A percentile compares a stretch with the other conserved stretches of the same genome.
These are phyloP conservation scores for Aaosphaeria arxii DNA, from an alignment of 2,329 filamentous ascomycete species.

Conservation along the genomic window DNA sequence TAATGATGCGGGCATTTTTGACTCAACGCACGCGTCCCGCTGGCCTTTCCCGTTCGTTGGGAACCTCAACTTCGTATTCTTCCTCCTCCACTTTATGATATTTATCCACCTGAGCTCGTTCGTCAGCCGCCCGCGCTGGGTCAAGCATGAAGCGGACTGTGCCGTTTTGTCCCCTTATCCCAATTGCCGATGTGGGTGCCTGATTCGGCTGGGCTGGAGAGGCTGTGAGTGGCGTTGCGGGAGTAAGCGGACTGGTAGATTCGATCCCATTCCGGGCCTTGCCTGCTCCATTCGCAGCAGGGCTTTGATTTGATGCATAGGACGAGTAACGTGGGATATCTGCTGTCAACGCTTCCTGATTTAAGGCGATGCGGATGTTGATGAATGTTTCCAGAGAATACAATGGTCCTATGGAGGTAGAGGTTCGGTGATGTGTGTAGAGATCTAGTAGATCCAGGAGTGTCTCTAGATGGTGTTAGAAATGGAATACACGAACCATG, in stretches of 20 bases:
- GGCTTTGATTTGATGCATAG: slow-evolving; percentile 31
- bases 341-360: slow-evolving; percentile 70
- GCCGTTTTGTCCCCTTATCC: slow-evolving; percentile 56
- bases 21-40: not conserved
- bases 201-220: slow-evolving; percentile 29
- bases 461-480: slow-evolving; percentile 58
- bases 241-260: slow-evolving; percentile 31
- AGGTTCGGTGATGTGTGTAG: slow-evolving; percentile 3
- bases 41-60: not conserved
- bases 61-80: slow-evolving; percentile 71
- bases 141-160: slow-evolving; percentile 91
- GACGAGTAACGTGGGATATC: slow-evolving; percentile 60
- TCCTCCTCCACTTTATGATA: slow-evolving; percentile 75
- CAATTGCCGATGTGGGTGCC: slow-evolving; percentile 35
- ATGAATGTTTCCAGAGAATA: slow-evolving; percentile 79
- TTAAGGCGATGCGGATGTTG: slow-evolving; percentile 80
- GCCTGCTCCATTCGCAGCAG: slow-evolving; percentile 12
- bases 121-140: slow-evolving; percentile 67
- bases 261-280: slow-evolving; percentile 34
- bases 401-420: slow-evolving; percentile 36
- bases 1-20: not conserved
- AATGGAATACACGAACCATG: not conserved
- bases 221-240: slow-evolving; percentile 46
- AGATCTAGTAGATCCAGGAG: slow-evolving; percentile 72
- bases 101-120: slow-evolving; percentile 64